A percentile compares a stretch with the other conserved stretches of the same genome.
Evolutionary conservation across 2,329 filamentous ascomycete species (phyloP).

Genomic region (Talaromyces sp.): DNA sequence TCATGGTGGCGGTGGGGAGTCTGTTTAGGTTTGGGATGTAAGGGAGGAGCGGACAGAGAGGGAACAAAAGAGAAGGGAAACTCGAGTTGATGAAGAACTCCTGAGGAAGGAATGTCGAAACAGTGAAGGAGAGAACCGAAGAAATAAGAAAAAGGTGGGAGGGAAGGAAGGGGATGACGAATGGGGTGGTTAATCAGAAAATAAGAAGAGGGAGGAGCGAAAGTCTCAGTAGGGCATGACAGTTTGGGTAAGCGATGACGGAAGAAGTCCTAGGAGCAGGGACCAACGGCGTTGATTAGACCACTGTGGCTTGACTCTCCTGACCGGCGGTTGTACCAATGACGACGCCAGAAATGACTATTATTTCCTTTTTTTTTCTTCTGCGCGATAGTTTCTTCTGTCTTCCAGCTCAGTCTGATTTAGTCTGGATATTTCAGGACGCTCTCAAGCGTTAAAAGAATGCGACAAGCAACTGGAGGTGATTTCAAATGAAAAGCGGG

Average conservation of each 20-base stretch:
- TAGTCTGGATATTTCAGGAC: not conserved
- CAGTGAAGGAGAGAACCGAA: not conserved
- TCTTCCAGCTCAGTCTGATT: not conserved
- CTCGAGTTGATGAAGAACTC: not conserved
- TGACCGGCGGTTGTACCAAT: conserved; percentile 1
- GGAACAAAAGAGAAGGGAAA: not conserved
- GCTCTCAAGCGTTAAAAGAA: not conserved
- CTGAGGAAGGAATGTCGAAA: not conserved
- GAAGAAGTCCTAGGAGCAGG: conserved; percentile 5
- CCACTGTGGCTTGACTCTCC: not conserved
- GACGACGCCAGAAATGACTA: not conserved
- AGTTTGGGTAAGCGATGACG: conserved; percentile 9
- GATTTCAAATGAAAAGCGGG: not conserved
- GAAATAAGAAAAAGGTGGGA: not conserved
- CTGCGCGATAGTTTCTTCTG: not conserved
- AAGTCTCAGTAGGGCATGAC: conserved; percentile 2
- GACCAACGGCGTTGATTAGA: conserved; percentile 3
- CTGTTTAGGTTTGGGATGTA: not conserved
- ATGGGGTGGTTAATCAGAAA: not conserved
- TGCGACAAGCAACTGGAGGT: not conserved
- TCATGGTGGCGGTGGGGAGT: conserved; percentile 46
- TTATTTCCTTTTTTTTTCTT: not conserved
- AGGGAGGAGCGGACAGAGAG: not conserved
- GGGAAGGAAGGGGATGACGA: not conserved
- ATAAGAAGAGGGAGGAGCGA: not conserved